A percentile compares a stretch with the other conserved stretches of the same genome.
phyloP scores from a whole-genome alignment of 768 basidiomycete genomes.

The Termitomyces sp. region DNA sequence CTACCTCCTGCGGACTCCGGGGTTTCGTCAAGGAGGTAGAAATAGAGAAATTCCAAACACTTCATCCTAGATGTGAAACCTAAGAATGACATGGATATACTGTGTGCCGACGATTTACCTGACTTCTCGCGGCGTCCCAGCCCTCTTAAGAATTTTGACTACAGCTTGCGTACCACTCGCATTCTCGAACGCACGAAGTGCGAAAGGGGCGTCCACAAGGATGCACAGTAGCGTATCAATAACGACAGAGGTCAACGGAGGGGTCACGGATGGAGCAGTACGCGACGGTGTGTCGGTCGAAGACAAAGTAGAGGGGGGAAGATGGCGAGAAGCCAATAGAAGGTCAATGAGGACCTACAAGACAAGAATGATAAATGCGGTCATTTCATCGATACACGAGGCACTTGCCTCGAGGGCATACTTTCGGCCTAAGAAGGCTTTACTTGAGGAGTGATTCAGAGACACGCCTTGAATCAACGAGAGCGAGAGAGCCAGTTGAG shows the following conservation, averaged over 20 bases:
- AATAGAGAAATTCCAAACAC: constrained; percentile 92
- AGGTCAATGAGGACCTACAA: constrained; percentile 68
- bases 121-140: constrained; percentile 81
- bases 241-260: constrained; percentile 62
- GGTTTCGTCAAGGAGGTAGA: constrained; percentile 87
- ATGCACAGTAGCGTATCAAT: constrained; percentile 84
- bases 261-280: constrained; percentile 14
- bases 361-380: neutral
- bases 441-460: constrained; percentile 64
- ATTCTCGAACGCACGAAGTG: constrained; percentile 76
- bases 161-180: constrained; percentile 72
- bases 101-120: constrained; percentile 43
- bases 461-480: constrained; percentile 73
- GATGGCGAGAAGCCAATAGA: constrained; percentile 63
- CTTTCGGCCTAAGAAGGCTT: constrained; percentile 61
- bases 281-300: constrained; percentile 21
- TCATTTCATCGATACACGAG: constrained; percentile 3
- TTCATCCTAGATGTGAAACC: constrained; percentile 66
- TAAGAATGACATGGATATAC: neutral
- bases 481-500: constrained; percentile 53
- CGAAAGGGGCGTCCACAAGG: constrained; percentile 77
- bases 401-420: constrained; percentile 59
- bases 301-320: constrained; percentile 25
- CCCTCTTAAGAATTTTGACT: constrained; percentile 84
- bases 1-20: constrained; percentile 17